Percentiles rank a stretch among this genome's conserved stretches.
Evolutionary conservation across 2,329 filamentous ascomycete species (phyloP).

Genomic region (Aciculosporium take): DNA sequence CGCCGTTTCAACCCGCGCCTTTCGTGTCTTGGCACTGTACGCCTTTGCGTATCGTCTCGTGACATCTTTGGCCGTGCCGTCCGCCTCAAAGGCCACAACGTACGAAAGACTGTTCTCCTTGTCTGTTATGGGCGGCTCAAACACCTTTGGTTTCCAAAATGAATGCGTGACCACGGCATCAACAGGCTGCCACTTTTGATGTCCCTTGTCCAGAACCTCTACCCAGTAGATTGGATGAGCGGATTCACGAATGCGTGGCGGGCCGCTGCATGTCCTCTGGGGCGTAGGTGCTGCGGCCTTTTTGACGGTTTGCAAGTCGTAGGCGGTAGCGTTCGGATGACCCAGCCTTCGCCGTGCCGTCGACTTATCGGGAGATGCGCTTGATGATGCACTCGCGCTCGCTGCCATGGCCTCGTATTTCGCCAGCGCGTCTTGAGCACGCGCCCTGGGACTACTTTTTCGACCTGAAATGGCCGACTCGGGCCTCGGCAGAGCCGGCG

Average conservation of each 20-base stretch:
- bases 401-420: conserved; percentile 24
- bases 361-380: conserved; percentile 16
- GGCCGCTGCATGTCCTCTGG: conserved; percentile 19
- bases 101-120: conserved; percentile 66
- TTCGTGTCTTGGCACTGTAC: conserved; percentile 81
- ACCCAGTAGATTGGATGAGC: conserved; percentile 84
- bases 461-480: conserved; percentile 15
- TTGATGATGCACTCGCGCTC: conserved; percentile 15
- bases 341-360: conserved; percentile 35
- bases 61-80: conserved; percentile 68
- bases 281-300: conserved; percentile 23
- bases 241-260: conserved; percentile 48
- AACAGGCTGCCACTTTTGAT: conserved; percentile 83
- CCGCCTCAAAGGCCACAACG: conserved; percentile 70
- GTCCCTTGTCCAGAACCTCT: conserved; percentile 71
- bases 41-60: conserved; percentile 78
- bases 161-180: conserved; percentile 70
- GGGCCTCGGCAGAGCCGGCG: conserved; percentile 32
- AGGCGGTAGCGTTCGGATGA: conserved; percentile 39
- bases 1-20: conserved; percentile 56
- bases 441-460: conserved; percentile 20
- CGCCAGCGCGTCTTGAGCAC: conserved; percentile 11
- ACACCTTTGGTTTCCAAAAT: conserved; percentile 56
- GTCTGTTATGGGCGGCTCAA: conserved; percentile 76
- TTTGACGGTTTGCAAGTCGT: conserved; percentile 28